A percentile compares a stretch with the other conserved stretches of the same genome.
These are phyloP conservation scores for Aspergillus proliferans DNA, from an alignment of 2,329 filamentous ascomycete genomes.

Conservation along the genomic window DNA sequence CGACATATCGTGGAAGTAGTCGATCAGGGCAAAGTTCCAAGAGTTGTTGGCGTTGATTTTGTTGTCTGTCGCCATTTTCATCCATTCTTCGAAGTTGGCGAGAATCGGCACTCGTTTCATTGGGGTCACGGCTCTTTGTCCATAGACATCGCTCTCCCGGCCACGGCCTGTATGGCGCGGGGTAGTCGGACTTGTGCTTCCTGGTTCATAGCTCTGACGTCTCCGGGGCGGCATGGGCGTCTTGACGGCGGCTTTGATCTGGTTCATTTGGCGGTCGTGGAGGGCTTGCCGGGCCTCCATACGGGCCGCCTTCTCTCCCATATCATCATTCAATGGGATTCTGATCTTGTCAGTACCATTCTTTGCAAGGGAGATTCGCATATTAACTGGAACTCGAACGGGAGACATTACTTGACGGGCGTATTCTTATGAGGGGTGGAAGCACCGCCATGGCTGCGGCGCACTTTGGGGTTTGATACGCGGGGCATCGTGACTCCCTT, in stretches of 20 bases:
- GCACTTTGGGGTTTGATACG: conserved; percentile 44
- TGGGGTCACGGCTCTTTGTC: conserved; percentile 74
- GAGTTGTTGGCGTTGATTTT: conserved; percentile 98
- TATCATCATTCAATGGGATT: conserved; percentile 95
- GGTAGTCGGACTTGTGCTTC: conserved; percentile 45
- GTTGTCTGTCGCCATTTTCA: conserved; percentile 99
- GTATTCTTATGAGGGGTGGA: conserved; percentile 49
- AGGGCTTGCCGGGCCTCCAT: conserved; percentile 80
- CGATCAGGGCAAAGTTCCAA: conserved; percentile 99
- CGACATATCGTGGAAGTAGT: conserved; percentile 99
- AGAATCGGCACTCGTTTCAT: conserved; percentile 94
- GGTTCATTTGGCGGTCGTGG: conserved; percentile 85
- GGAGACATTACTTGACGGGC: conserved; percentile 41
- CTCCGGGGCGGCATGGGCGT: conserved; percentile 37
- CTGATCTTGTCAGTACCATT: conserved; percentile 41
- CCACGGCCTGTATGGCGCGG: conserved; percentile 37
- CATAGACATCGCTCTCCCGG: conserved; percentile 47
- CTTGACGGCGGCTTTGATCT: conserved; percentile 69
- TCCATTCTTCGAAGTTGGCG: conserved; percentile 99
- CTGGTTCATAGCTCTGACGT: conserved; percentile 30
- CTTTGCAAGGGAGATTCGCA: neutral
- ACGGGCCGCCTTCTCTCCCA: conserved; percentile 80
- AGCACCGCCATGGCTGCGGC: conserved; percentile 41
- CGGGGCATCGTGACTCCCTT: conserved; percentile 47
- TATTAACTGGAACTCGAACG: neutral